Evolutionary conservation across 2,329 filamentous ascomycete species (phyloP).

Genomic region (Ophiosphaerella korrae): DNA sequence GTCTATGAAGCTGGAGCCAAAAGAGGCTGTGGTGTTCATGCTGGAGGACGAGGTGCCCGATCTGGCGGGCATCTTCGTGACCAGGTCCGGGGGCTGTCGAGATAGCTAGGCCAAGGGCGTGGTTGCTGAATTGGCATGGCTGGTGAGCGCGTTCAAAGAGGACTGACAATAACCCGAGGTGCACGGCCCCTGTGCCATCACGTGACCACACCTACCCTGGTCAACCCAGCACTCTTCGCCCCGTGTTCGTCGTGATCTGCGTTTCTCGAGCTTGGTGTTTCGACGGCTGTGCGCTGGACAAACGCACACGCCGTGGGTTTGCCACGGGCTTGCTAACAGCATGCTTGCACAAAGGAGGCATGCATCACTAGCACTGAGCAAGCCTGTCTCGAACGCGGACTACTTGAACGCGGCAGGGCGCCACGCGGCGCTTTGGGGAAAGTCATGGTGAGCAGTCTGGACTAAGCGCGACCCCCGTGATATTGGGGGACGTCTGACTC

Average conservation of each 20-base stretch:
- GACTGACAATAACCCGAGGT: conserved; percentile 15
- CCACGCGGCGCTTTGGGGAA: no score
- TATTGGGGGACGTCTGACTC: neutral
- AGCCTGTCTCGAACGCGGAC: no score
- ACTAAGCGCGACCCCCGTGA: no score
- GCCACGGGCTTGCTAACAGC: no score
- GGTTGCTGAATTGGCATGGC: conserved; percentile 27
- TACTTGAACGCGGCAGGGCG: no score
- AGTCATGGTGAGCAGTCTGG: no score
- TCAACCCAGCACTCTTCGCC: neutral
- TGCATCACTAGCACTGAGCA: no score
- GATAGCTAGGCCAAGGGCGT: neutral
- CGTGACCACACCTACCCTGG: conserved; percentile 21
- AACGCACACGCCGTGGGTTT: no score
- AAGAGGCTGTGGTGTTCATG: conserved; percentile 41
- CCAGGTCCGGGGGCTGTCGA: conserved; percentile 8
- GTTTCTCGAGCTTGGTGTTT: no score
- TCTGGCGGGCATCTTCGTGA: conserved; percentile 34
- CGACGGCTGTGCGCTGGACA: no score
- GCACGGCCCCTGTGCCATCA: conserved; percentile 1
- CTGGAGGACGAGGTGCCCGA: conserved; percentile 42
- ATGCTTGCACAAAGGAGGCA: no score
- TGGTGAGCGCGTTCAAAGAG: conserved; percentile 22
- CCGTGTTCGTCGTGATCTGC: neutral
- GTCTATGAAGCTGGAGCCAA: conserved; percentile 38